Evolutionary conservation across 2,329 filamentous ascomycete genomes (phyloP), one percentile per base, ranked within the genome.

Genomic region (Penicillium sp.): DNA sequence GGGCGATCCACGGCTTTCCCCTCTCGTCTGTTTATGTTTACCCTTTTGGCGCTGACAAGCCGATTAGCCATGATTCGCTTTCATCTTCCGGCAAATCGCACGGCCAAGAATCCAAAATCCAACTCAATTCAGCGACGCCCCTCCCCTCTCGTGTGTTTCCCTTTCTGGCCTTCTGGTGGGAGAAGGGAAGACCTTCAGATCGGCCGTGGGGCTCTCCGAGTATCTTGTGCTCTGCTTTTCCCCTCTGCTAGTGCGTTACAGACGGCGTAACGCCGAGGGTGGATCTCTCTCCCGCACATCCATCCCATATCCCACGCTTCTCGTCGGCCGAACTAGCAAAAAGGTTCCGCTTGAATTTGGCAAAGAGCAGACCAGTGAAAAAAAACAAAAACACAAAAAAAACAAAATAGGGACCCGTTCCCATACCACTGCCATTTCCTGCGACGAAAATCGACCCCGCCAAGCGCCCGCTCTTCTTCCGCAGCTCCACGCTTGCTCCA

Each of bases 1-100:
- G 20, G 33, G 57, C 54, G 55, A 59, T 62, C 59, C 41, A 48
- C 43, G 29, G 13, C 29, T 43, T 58, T 49, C 52, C 50, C 52
- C 52, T 56, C 54, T 60, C 36, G 49, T 43, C 24, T 23, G 10
- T n/a, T 26, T 32, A 27, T n/a, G 17, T 46, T 43, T 27, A 29
- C 18, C 15, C 9, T 47, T 52, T 55, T 57, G 46, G 46, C 51
- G 49, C 55, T 26, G 46, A 49, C 41, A 44, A 54, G 40, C 52
- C 55, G 50, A 56, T 53, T 58, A 53, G 50, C 51, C 52, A 49
- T 40, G 12, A n/a, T 10, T 26, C 30, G 43, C 45, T 49, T 45
- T n/a, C 32, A 12, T 29, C 9, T 49, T 51, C 39, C 34, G 37
- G 29, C 55, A 44, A 53, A 55, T 53, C 24, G 32, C 20, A n/a